Evolutionary conservation across 257 asterid genomes (phyloP), one percentile per base, ranked within the genome.

Genomic region (Plantago elongata): DNA sequence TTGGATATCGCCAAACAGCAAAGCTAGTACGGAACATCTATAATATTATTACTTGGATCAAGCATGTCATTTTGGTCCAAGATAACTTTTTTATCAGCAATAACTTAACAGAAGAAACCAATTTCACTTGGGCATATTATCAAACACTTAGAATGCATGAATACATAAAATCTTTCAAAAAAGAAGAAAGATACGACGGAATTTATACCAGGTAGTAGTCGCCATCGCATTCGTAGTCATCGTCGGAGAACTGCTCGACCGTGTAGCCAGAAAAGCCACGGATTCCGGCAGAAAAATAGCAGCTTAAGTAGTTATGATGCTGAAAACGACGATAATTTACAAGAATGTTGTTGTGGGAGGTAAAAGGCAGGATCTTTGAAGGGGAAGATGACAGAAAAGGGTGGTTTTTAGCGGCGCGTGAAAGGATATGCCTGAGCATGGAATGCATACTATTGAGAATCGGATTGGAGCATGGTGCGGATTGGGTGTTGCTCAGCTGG

Each of bases 191-290:
- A 16, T n/a, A 50, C 9, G 1, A 64, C 65, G 9, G 9, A 67
- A 69, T 14, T 4, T 7, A 63, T 85, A 91, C 98, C 63, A 94
- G 89, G 67, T 86, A 75, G 66, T 74, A 83, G 47, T 89, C 97
- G 71, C 80, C 84, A 73, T 92, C 96, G 72, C 99, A 92, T 70
- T 92, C 97, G 64, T 92, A 86, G 61, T 92, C 99, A 51, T 92
- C 99, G 44, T 92, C 99, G 1, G 99, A 92, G 77, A 86, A 92
- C 80, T 92, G 90, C 77, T 92, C 99, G 1, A 61, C 69, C 13
- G 97, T 80, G 52, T 84, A 89, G 17, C 86, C 69, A 17, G 78
- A 78, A 65, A 79, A 82, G 56, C 73, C 68, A 37, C 90, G 86
- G 57, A 18, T 3, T 2, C 57, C 72, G 71, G 54, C 55, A 18